These are phyloP conservation scores for Arthroderma sp. DNA, from an alignment of 2,329 filamentous ascomycete genomes.

Conservation along the genomic window DNA sequence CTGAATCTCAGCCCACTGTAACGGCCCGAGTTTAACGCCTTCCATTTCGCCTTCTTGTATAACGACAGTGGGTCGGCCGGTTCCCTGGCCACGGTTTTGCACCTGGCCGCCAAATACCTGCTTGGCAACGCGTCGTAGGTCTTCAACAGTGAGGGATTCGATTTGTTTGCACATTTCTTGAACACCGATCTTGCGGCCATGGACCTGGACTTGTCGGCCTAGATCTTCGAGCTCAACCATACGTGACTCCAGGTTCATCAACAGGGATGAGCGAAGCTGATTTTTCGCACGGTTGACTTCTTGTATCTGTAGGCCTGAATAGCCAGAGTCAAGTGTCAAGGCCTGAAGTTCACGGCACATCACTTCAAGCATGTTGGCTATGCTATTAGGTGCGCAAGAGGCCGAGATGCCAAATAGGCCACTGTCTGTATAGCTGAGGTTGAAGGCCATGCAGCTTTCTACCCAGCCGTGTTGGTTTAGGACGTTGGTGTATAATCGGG, in stretches of 20 bases:
- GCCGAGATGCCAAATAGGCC: slow-evolving; percentile 91
- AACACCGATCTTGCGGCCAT: slow-evolving; percentile 82
- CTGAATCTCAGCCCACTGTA: slow-evolving; percentile 84
- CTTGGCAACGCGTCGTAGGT: slow-evolving; percentile 69
- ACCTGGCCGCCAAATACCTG: slow-evolving; percentile 67
- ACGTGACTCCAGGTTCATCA: slow-evolving; percentile 95
- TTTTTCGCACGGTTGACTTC: slow-evolving; percentile 95
- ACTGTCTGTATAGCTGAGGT: slow-evolving; percentile 92
- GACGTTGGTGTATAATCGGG: slow-evolving; percentile 90
- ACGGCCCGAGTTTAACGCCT: slow-evolving; percentile 52
- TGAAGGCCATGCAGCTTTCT: slow-evolving; percentile 89
- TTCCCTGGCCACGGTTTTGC: slow-evolving; percentile 62
- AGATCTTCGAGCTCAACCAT: slow-evolving; percentile 98
- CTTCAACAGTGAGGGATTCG: slow-evolving; percentile 63
- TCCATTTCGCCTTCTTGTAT: slow-evolving; percentile 78
- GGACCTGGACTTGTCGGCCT: slow-evolving; percentile 90
- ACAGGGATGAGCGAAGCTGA: slow-evolving; percentile 72
- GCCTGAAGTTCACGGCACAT: slow-evolving; percentile 83
- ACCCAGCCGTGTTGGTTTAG: slow-evolving; percentile 97
- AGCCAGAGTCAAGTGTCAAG: slow-evolving; percentile 64
- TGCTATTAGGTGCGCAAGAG: slow-evolving; percentile 66
- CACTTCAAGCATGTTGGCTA: slow-evolving; percentile 77
- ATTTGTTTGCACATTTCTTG: slow-evolving; percentile 87
- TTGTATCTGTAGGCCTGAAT: slow-evolving; percentile 54
- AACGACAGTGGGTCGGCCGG: slow-evolving; percentile 84